Base-by-base conservation (phyloP, 2,329 filamentous ascomycete species). In the Xylariaceae sp. region DNA sequence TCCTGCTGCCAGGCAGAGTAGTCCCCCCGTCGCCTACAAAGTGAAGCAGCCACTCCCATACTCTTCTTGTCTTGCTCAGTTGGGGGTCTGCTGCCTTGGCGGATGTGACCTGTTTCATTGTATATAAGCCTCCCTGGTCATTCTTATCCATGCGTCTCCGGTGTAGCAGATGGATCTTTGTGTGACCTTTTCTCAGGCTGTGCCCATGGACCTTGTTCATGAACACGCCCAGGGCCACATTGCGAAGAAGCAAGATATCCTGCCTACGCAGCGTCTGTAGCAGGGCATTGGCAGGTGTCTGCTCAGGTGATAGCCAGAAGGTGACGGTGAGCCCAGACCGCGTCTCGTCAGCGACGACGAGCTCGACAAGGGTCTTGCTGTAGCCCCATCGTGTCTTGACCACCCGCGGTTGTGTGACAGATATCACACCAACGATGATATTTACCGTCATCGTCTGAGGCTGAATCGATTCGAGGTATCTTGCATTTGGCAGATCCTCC, bases 281-380 rank as follows among this genome's bases (percentile, higher is more conserved):
- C n/a, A 47, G 40, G 2, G 31, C 31, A 24, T 48, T 48, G 3
- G 50, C 15, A 7, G 50, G 49, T 18, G 31, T 43, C 2, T 59
- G 28, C 52, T 61, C 43, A 67, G 61, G 29, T 50, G 47, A 49
- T 2, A 94, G 66, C 90, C 90, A 97, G 59, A 94, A 88, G 3
- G 84, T 89, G 39, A 96, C 70, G 18, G 73, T 78, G 62, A 96
- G 94, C 2, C 83, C 85, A 0, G 85, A 77, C 47, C 73, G 77
- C 0, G 88, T 94, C 36, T 95, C 85, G 59, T 97, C 90, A 4
- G 85, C 89, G 1, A 96, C 78, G 1, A 89, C 68, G 2, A 92
- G 61, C 60, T 94, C 88, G 28, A 90, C 67, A 3, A 94, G 70
- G 5, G 84, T 75, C 36, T 82, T 70, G 5, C 69, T 68, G 9